phyloP scores from a whole-genome alignment of 2,329 filamentous ascomycete species.

The Exserohilum turcica region DNA sequence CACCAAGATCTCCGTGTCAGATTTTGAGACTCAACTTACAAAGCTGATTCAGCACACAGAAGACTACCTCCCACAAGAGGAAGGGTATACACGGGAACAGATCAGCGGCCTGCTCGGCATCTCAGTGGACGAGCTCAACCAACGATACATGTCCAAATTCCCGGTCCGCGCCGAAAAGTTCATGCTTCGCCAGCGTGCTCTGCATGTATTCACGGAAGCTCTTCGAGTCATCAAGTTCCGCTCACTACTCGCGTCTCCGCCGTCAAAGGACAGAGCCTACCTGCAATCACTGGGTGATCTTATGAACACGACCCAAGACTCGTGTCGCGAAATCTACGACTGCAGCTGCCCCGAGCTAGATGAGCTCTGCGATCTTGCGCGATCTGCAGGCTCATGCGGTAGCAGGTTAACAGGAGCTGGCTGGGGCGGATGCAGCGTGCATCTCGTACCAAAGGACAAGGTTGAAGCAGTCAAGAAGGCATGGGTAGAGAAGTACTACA shows the following conservation, averaged over 20 bases:
- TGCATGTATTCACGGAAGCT: conserved; percentile 91
- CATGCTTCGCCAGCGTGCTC: conserved; percentile 82
- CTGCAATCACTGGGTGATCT: conserved; percentile 76
- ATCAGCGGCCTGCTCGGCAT: conserved; percentile 74
- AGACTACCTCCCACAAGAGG: conserved; percentile 73
- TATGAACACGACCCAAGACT: conserved; percentile 87
- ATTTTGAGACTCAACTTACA: conserved; percentile 67
- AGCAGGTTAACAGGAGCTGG: conserved; percentile 89
- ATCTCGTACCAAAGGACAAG: conserved; percentile 84
- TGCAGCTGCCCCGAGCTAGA: conserved; percentile 95
- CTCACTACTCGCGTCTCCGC: conserved; percentile 64
- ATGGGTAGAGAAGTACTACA: conserved; percentile 82
- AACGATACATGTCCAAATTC: conserved; percentile 83
- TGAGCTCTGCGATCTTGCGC: conserved; percentile 79
- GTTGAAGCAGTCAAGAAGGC: conserved; percentile 77
- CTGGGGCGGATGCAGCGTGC: conserved; percentile 96
- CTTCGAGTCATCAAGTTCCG: conserved; percentile 84
- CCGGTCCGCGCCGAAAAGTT: conserved; percentile 87
- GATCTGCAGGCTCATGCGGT: conserved; percentile 78
- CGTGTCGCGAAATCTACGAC: conserved; percentile 85
- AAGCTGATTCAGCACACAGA: conserved; percentile 72
- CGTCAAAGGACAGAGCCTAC: conserved; percentile 63
- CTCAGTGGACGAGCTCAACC: conserved; percentile 71
- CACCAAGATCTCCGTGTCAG: conserved; percentile 52
- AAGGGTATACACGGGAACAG: conserved; percentile 88